A percentile compares a stretch with the other conserved stretches of the same genome.
Conservation (phyloP, 2,329 filamentous ascomycete genomes). For the Aureobasidium vineae region DNA sequence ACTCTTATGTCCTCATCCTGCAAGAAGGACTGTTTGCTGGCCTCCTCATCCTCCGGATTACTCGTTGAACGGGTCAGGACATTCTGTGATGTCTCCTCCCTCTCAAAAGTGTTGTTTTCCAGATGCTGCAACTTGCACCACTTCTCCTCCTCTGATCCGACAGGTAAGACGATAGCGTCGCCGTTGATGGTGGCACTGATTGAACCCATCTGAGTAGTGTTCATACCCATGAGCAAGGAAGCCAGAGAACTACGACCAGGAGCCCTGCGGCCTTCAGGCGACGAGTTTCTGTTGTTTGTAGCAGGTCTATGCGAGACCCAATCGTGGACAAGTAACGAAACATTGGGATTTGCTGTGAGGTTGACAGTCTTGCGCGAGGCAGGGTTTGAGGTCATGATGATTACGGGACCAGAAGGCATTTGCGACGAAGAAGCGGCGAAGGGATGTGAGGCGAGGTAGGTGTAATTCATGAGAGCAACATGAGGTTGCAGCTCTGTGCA, state of each 20-base stretch:
- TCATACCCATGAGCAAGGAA: constrained; percentile 81
- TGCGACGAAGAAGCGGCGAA: constrained; percentile 62
- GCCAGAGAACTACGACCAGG: constrained; percentile 64
- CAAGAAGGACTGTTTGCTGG: constrained; percentile 64
- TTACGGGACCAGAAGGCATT: constrained; percentile 54
- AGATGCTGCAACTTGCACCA: constrained; percentile 83
- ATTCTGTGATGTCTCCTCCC: constrained; percentile 29
- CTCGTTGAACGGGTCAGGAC: constrained; percentile 16
- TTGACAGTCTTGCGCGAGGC: constrained; percentile 78
- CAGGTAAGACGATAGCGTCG: constrained; percentile 68
- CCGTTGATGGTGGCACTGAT: constrained; percentile 95
- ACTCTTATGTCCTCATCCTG: constrained; percentile 81
- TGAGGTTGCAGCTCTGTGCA: constrained; percentile 80
- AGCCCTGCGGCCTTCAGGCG: constrained; percentile 48
- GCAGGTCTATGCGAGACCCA: constrained; percentile 94
- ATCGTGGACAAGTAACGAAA: constrained; percentile 94
- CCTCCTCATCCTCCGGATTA: constrained; percentile 37
- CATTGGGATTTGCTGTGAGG: constrained; percentile 76
- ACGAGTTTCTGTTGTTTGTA: constrained; percentile 58
- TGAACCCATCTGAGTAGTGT: constrained; percentile 79
- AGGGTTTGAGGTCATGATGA: constrained; percentile 87
- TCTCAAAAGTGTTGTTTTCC: constrained; percentile 73
- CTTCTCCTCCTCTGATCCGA: constrained; percentile 74
- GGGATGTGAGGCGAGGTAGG: constrained; percentile 66
- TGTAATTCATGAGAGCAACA: constrained; percentile 98